Percentiles rank a stretch among this genome's conserved stretches.
phyloP scores from a whole-genome alignment of 495 filamentous ascomycete species.

The Margaritispora aquatica region DNA sequence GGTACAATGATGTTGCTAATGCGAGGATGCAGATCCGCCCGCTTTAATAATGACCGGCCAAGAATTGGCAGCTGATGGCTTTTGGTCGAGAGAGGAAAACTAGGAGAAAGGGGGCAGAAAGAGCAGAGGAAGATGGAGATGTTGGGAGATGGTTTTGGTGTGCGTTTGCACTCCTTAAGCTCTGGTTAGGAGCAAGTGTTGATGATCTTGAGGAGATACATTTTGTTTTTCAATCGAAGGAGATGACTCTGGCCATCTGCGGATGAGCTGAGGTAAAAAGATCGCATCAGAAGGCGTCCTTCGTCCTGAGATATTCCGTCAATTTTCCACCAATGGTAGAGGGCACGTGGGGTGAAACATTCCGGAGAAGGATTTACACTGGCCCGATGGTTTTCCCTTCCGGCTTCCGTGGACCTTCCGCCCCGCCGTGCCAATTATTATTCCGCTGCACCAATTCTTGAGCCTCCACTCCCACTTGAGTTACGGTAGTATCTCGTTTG shows the following conservation, averaged over 20 bases:
- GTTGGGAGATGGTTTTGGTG: not conserved
- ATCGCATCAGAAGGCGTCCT: not conserved
- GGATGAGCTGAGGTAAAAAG: not conserved
- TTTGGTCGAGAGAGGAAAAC: not conserved
- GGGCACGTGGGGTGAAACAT: not conserved
- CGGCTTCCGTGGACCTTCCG: not conserved
- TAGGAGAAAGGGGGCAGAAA: not conserved
- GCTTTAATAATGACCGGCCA: not conserved
- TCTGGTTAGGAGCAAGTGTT: not conserved
- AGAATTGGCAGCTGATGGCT: not conserved
- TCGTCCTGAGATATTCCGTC: not conserved
- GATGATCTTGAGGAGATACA: not conserved
- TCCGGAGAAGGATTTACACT: too few relatives aligned
- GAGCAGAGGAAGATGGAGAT: not conserved
- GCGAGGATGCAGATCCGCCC: conserved; percentile 16
- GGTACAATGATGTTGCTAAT: conserved; percentile 1
- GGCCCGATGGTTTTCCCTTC: not conserved
- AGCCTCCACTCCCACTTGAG: too few relatives aligned
- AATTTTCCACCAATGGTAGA: not conserved
- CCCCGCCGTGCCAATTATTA: not conserved
- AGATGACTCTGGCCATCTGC: not conserved
- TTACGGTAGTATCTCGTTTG: too few relatives aligned
- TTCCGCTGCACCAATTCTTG: too few relatives aligned
- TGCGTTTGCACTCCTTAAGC: not conserved
- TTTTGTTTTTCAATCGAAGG: not conserved